Conservation (phyloP, 352 stramenopile genomes). For the Phytophthora sojae region DNA sequence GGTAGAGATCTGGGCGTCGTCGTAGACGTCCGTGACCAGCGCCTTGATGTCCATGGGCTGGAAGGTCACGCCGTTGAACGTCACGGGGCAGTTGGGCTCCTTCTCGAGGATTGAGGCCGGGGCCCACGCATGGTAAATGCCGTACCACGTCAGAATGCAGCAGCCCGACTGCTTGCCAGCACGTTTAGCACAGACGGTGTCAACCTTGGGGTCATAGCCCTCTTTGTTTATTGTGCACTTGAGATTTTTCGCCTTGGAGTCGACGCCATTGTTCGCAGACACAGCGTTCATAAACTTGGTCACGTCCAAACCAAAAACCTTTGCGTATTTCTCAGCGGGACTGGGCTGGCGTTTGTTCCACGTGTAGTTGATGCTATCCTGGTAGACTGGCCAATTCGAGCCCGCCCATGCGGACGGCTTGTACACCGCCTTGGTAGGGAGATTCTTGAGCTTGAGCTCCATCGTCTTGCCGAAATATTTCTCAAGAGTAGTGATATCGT, state of each 20-base stretch:
- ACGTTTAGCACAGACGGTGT: slow-evolving; percentile 34
- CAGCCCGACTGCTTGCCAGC: slow-evolving; percentile 20
- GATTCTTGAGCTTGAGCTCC: slow-evolving; percentile 29
- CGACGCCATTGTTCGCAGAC: slow-evolving; percentile 36
- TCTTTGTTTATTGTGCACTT: slow-evolving; percentile 26
- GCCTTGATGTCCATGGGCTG: slow-evolving; percentile 50
- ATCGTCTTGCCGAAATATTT: slow-evolving; percentile 8
- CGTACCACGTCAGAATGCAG: slow-evolving; percentile 43
- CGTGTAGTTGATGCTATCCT: slow-evolving; percentile 62
- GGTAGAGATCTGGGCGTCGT: slow-evolving; percentile 11
- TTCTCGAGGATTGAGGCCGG: slow-evolving; percentile 37
- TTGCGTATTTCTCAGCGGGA: slow-evolving; percentile 51
- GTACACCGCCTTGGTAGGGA: slow-evolving; percentile 8
- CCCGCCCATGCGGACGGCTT: slow-evolving; percentile 15
- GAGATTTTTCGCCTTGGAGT: slow-evolving; percentile 12
- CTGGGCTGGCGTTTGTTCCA: slow-evolving; percentile 39
- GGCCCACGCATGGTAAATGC: slow-evolving; percentile 41
- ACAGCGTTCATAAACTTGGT: slow-evolving; percentile 42
- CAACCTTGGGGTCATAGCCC: slow-evolving; percentile 19
- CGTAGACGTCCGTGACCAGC: slow-evolving; percentile 41
- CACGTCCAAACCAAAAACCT: slow-evolving; percentile 40
- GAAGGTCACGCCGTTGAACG: slow-evolving; percentile 41
- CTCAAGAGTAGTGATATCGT: slow-evolving; percentile 21
- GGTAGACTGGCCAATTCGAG: slow-evolving; percentile 53
- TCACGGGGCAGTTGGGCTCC: slow-evolving; percentile 43